phyloP scores from a whole-genome alignment of 148 eudicot genomes.

The Fagopyrum esculentum region DNA sequence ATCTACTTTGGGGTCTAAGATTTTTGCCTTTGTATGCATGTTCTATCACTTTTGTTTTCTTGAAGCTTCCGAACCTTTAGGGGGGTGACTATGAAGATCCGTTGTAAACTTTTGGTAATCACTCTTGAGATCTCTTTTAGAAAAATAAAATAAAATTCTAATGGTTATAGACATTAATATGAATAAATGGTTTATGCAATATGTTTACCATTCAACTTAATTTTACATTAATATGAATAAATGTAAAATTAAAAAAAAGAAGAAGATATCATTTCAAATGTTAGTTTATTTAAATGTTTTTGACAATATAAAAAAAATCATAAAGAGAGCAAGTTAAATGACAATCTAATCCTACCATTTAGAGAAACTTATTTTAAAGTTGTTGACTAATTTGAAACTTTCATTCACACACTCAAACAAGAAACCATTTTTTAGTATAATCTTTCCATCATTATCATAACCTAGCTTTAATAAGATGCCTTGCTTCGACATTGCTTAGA shows the following conservation, averaged over 20 bases:
- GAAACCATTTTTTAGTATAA: conserved; percentile 1
- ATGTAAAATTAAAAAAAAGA: too few species aligned
- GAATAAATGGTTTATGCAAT: background rate
- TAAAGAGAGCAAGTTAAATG: background rate
- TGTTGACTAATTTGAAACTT: background rate
- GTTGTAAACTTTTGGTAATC: background rate
- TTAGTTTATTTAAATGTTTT: too few species aligned
- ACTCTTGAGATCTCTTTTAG: background rate
- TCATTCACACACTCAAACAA: background rate
- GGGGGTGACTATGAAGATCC: background rate
- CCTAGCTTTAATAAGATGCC: background rate
- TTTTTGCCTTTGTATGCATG: background rate
- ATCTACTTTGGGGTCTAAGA: conserved; percentile 8
- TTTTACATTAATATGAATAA: too few species aligned
- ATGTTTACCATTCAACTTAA: background rate
- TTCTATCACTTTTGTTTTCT: conserved; percentile 5
- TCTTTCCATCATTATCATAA: background rate
- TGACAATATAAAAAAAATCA: too few species aligned
- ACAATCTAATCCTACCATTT: background rate
- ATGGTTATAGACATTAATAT: background rate
- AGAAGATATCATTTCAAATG: too few species aligned
- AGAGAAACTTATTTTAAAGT: background rate
- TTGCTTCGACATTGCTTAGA: background rate
- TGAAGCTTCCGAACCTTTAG: conserved; percentile 2
- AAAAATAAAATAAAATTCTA: background rate